Conservation (phyloP, 192 early-diverging fungal genomes). For the Oehlia diaphana region DNA sequence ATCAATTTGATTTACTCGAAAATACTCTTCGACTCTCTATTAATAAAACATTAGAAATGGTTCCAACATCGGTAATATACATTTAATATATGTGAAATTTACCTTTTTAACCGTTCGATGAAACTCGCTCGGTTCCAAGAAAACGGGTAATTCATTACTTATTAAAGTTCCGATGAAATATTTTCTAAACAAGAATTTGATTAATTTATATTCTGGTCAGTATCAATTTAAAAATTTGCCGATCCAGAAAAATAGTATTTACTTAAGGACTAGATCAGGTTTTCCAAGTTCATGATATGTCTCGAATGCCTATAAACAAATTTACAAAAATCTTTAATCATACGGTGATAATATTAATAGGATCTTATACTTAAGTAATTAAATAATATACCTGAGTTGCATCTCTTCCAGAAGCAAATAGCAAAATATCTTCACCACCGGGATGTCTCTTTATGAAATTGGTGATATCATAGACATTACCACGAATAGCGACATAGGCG, state of each 20-base stretch:
- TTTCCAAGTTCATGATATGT: constrained; percentile 49
- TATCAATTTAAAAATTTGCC: not conserved
- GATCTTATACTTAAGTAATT: not conserved
- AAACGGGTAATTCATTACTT: constrained; percentile 48
- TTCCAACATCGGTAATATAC: no score
- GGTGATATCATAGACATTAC: constrained; percentile 55
- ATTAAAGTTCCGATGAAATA: constrained; percentile 44
- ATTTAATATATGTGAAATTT: not conserved
- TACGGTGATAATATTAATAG: not conserved
- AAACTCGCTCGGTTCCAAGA: constrained; percentile 51
- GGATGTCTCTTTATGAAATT: constrained; percentile 50
- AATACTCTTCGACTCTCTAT: constrained; percentile 51
- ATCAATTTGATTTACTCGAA: constrained; percentile 43
- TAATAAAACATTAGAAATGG: not conserved
- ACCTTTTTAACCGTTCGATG: constrained; percentile 45
- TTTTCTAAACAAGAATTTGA: constrained; percentile 35
- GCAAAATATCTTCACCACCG: constrained; percentile 48
- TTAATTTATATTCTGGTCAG: not conserved
- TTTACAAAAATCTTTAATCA: not conserved
- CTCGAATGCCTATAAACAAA: constrained; percentile 39
- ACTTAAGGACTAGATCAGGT: constrained; percentile 44
- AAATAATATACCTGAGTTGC: constrained; percentile 50
- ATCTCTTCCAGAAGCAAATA: constrained; percentile 50
- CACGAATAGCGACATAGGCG: constrained; percentile 43
- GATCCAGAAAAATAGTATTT: not conserved